These are phyloP conservation scores for Chaetomiaceae sp. DNA, from an alignment of 2,329 filamentous ascomycete genomes.

Conservation along the genomic window DNA sequence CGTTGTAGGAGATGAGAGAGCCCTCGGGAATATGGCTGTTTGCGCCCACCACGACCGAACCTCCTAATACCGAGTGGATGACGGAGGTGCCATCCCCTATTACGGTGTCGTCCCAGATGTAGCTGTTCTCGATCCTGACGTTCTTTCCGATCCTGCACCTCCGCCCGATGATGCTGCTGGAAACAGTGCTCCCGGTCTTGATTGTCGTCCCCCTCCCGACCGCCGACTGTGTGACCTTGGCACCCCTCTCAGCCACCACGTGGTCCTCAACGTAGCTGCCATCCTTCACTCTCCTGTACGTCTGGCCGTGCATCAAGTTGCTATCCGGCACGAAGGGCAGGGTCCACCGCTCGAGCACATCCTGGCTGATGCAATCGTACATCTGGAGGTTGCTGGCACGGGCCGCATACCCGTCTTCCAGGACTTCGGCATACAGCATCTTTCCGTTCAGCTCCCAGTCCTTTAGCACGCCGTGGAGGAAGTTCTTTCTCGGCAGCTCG, in stretches of 20 bases:
- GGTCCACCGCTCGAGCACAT: slow-evolving; percentile 82
- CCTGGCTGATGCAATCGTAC: slow-evolving; percentile 83
- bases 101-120: slow-evolving; percentile 79
- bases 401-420: slow-evolving; percentile 78
- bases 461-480: slow-evolving; percentile 81
- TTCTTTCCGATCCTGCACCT: slow-evolving; percentile 83
- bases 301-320: slow-evolving; percentile 73
- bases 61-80: slow-evolving; percentile 69
- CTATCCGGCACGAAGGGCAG: slow-evolving; percentile 87
- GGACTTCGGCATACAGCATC: slow-evolving; percentile 87
- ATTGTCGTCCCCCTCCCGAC: slow-evolving; percentile 73
- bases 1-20: slow-evolving; percentile 73
- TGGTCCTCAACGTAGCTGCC: slow-evolving; percentile 74
- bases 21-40: slow-evolving; percentile 65
- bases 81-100: slow-evolving; percentile 72
- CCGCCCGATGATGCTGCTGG: slow-evolving; percentile 75
- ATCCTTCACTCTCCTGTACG: slow-evolving; percentile 65
- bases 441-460: slow-evolving; percentile 97
- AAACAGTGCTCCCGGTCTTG: slow-evolving; percentile 64
- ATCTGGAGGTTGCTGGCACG: slow-evolving; percentile 80
- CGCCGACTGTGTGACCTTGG: slow-evolving; percentile 64
- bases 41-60: slow-evolving; percentile 65
- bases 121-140: slow-evolving; percentile 71
- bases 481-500: slow-evolving; percentile 68
- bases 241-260: slow-evolving; percentile 68